phyloP scores from a whole-genome alignment of 1,284 basidiomycete genomes.

The Cystobasidium slooffiae region DNA sequence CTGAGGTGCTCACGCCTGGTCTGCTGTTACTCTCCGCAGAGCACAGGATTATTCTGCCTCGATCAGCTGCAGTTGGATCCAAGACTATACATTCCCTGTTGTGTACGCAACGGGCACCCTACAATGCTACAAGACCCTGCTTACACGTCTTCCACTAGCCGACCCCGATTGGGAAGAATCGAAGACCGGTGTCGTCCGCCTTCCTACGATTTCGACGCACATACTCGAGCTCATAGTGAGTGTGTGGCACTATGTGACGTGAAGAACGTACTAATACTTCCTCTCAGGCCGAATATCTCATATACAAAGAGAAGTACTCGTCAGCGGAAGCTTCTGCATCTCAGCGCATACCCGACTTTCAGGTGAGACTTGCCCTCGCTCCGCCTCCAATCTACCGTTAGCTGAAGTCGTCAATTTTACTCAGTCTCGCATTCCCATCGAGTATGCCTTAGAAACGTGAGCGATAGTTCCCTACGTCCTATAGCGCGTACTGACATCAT shows the following conservation, averaged over 20 bases:
- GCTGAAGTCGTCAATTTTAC: background rate
- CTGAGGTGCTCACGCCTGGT: background rate
- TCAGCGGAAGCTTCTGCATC: conserved; percentile 6
- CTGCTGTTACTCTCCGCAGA: conserved; percentile 1
- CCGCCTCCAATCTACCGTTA: background rate
- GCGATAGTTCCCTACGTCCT: background rate
- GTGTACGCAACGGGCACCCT: background rate
- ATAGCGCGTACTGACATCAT: background rate
- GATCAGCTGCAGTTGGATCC: conserved; percentile 34
- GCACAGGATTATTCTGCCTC: conserved; percentile 31
- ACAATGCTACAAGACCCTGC: background rate
- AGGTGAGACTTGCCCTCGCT: conserved; percentile 2
- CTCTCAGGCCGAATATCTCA: conserved; percentile 38
- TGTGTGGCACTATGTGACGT: background rate
- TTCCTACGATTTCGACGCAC: conserved; percentile 27
- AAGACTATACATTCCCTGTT: conserved; percentile 34
- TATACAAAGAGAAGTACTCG: conserved; percentile 41
- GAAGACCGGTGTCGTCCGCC: conserved; percentile 20
- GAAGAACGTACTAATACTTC: background rate
- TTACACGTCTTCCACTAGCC: conserved; percentile 19
- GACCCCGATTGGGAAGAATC: conserved; percentile 42
- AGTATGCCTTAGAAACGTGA: conserved; percentile 37
- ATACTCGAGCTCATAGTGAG: conserved; percentile 36
- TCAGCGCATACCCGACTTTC: conserved; percentile 32
- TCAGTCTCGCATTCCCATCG: conserved; percentile 40